Conservation (phyloP, 1,284 basidiomycete genomes). For the Moniliophthora roreri region DNA sequence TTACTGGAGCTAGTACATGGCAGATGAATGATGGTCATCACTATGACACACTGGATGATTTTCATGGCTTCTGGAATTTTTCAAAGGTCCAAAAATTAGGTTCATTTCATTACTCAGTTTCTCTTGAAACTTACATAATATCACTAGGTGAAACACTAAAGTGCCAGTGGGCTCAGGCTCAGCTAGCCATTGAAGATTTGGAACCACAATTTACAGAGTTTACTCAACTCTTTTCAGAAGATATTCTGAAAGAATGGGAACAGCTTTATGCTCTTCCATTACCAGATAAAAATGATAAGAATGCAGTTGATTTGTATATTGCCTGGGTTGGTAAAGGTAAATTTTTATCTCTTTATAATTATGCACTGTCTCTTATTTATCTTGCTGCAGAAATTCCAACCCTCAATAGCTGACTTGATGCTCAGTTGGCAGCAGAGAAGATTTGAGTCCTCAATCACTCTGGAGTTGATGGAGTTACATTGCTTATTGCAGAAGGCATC, state of each 20-base stretch:
- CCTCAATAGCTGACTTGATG: not conserved
- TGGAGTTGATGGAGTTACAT: too few species aligned
- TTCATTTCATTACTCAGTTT: not conserved
- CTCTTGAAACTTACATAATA: too few species aligned
- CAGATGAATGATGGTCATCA: conserved; percentile 12
- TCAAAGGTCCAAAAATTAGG: conserved; percentile 3
- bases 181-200: not conserved
- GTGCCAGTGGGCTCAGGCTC: not conserved
- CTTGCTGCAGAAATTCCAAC: too few species aligned
- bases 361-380: too few species aligned
- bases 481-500: too few species aligned
- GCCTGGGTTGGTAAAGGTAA: not conserved
- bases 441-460: too few species aligned
- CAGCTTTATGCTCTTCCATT: not conserved
- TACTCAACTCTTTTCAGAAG: not conserved
- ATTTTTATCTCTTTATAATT: not conserved
- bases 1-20: conserved; percentile 4
- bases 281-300: not conserved
- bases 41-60: conserved; percentile 7
- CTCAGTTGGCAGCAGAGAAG: too few species aligned
- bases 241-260: not conserved
- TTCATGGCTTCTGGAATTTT: conserved; percentile 8
- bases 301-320: not conserved
- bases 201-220: not conserved
- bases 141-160: not conserved